A percentile compares a stretch with the other conserved stretches of the same genome.
Conservation (phyloP, 345 rosid species). For the Gossypium turneri region DNA sequence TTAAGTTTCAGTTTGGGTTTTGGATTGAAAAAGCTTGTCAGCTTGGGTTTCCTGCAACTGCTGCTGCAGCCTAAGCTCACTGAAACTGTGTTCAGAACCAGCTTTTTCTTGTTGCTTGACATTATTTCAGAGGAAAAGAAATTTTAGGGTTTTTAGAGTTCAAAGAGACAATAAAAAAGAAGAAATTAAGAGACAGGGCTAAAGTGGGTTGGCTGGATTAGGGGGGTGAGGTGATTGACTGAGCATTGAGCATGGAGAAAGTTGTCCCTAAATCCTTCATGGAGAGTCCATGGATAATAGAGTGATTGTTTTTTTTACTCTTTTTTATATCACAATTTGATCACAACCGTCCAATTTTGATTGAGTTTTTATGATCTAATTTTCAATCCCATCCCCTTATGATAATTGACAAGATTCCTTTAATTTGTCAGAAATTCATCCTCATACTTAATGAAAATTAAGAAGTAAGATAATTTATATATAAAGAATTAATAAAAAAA, state of each 20-base stretch:
- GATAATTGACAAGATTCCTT: too few relatives aligned
- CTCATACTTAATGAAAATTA: too few relatives aligned
- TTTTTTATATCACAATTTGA: neutral
- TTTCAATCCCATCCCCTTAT: too few relatives aligned
- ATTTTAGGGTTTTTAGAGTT: neutral
- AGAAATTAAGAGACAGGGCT: neutral
- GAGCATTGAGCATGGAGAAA: neutral
- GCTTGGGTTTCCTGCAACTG: slow-evolving; percentile 58
- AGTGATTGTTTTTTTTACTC: neutral
- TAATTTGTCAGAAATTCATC: too few relatives aligned
- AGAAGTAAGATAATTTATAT: too few relatives aligned
- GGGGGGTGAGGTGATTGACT: neutral
- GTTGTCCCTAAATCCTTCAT: slow-evolving; percentile 5
- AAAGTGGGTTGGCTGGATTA: neutral
- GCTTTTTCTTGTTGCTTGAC: slow-evolving; percentile 48
- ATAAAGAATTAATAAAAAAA: too few relatives aligned
- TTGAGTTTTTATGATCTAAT: neutral
- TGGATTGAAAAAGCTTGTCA: slow-evolving; percentile 46
- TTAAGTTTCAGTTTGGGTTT: slow-evolving; percentile 24
- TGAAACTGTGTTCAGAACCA: slow-evolving; percentile 45
- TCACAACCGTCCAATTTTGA: neutral
- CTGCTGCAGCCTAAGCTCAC: slow-evolving; percentile 70
- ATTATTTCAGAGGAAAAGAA: slow-evolving; percentile 17
- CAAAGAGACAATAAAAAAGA: neutral
- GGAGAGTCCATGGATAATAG: neutral